Evolutionary conservation across 1,284 basidiomycete genomes (phyloP).

Genomic region (Fomitopsis palustris): DNA sequence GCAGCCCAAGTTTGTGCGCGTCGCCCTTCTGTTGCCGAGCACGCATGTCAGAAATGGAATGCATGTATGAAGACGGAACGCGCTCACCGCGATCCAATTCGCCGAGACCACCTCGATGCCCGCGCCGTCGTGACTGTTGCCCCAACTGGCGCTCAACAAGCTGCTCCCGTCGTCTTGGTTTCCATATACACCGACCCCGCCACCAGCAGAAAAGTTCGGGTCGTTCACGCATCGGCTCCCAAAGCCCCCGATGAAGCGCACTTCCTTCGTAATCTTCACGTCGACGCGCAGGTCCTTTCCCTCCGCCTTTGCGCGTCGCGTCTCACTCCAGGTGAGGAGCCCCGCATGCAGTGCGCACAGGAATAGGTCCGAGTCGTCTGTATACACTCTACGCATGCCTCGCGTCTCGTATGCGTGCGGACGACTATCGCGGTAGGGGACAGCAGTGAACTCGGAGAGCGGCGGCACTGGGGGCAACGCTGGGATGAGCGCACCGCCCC

Average conservation of each 20-base stretch:
- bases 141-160: constrained; percentile 67
- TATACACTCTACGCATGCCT: constrained; percentile 53
- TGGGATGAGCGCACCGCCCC: constrained; percentile 61
- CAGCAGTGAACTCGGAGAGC: constrained; percentile 10
- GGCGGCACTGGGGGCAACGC: constrained; percentile 32
- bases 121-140: constrained; percentile 70
- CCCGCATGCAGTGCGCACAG: constrained; percentile 72
- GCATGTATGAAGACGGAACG: neutral
- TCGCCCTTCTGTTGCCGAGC: constrained; percentile 36
- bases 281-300: constrained; percentile 55
- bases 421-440: constrained; percentile 11
- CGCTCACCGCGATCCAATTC: constrained; percentile 57
- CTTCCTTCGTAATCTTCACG: constrained; percentile 39
- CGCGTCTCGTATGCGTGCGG: constrained; percentile 23
- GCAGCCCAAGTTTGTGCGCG: constrained; percentile 48
- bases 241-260: constrained; percentile 42
- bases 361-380: constrained; percentile 71
- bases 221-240: constrained; percentile 20
- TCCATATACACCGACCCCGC: constrained; percentile 22
- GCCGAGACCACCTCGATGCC: constrained; percentile 66
- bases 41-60: neutral
- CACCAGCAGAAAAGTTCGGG: constrained; percentile 17
- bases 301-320: constrained; percentile 44
- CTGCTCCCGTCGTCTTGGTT: constrained; percentile 56
- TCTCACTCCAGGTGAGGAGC: constrained; percentile 57